phyloP scores from a whole-genome alignment of 2,329 filamentous ascomycete genomes.

The Fusarium guadeloupense region DNA sequence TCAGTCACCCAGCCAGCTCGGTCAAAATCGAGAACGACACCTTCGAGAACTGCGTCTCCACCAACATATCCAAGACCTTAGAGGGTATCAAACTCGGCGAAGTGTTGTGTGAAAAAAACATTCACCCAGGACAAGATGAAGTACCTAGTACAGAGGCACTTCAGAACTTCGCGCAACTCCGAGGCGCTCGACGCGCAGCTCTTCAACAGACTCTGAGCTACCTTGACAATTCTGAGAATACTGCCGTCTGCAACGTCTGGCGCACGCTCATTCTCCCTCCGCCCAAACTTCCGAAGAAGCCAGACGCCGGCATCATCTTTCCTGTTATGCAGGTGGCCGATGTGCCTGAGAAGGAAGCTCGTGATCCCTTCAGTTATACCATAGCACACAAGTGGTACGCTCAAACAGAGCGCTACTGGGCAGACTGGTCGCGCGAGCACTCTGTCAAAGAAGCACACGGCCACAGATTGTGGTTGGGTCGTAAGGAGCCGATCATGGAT shows the following conservation, averaged over 20 bases:
- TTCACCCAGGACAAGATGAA: not conserved
- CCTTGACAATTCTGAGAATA: conserved; percentile 52
- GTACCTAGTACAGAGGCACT: conserved; percentile 6
- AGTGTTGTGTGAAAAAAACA: not conserved
- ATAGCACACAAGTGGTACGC: conserved; percentile 38
- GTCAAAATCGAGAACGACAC: conserved; percentile 47
- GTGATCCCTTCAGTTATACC: conserved; percentile 44
- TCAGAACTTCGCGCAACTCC: conserved; percentile 47
- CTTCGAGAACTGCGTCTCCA: conserved; percentile 49
- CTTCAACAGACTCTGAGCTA: conserved; percentile 55
- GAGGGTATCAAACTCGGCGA: not conserved
- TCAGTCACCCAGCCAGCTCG: conserved; percentile 48
- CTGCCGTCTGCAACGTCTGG: conserved; percentile 48
- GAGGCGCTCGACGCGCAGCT: conserved; percentile 56
- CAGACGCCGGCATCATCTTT: conserved; percentile 39
- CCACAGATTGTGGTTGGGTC: not conserved
- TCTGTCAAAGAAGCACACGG: conserved; percentile 30
- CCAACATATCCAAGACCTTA: conserved; percentile 35
- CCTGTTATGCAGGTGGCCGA: conserved; percentile 29
- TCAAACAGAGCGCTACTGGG: conserved; percentile 33
- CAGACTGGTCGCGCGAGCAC: conserved; percentile 22
- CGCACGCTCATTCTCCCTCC: conserved; percentile 50
- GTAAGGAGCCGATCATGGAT: conserved; percentile 34
- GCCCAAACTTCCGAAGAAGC: conserved; percentile 16
- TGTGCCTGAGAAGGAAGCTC: conserved; percentile 35